Evolutionary conservation across 75 land plant genomes (phyloP), one percentile per base, ranked within the genome.

Genomic region (Cunninghamia lanceolata): DNA sequence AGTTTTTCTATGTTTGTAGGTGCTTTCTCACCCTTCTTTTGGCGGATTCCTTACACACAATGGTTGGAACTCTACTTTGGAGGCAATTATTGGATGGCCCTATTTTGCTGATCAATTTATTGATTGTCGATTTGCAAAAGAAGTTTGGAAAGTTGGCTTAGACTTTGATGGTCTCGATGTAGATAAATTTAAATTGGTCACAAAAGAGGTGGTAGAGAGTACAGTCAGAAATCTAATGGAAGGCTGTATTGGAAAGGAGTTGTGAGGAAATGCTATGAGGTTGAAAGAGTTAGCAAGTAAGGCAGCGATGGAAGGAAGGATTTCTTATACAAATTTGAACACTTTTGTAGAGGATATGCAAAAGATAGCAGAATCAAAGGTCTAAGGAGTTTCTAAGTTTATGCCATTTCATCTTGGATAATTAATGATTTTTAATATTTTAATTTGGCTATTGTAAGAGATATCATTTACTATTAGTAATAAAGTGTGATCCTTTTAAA

Each of bases 11-110:
- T 11, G 11, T 11, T 17, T 86, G 28, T 50, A 79, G 35, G 88
- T 91, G 1, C 88, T 91, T 2, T 82, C 88, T 30, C 92, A 91
- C 39, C 83, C 86, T 9, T 84, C 91, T 17, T 52, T 87, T n/a
- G 85, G 86, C 19, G 91, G 85, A 11, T 91, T 89, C 53, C 85
- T 91, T 14, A 89, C 91, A 3, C 92, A 91, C 77, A 85, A 84
- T 84, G 92, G 92, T 0, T 91, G 88, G 90, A 91, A 91, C 59
- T 89, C 90, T 21, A 86, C 85, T 35, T 9, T 86, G 21, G 89
- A 89, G 80, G 83, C 85, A 84, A 89, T 89, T 86, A 32, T 89
- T 21, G 90, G 90, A 36, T 86, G 84, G 85, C 90, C 90, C 32
- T 19, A 28, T 35, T 83, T 86, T 83, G 36, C 30, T 3, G 88